These are phyloP conservation scores for Colletotrichum sp. DNA, from an alignment of 2,329 filamentous ascomycete genomes.

Conservation along the genomic window DNA sequence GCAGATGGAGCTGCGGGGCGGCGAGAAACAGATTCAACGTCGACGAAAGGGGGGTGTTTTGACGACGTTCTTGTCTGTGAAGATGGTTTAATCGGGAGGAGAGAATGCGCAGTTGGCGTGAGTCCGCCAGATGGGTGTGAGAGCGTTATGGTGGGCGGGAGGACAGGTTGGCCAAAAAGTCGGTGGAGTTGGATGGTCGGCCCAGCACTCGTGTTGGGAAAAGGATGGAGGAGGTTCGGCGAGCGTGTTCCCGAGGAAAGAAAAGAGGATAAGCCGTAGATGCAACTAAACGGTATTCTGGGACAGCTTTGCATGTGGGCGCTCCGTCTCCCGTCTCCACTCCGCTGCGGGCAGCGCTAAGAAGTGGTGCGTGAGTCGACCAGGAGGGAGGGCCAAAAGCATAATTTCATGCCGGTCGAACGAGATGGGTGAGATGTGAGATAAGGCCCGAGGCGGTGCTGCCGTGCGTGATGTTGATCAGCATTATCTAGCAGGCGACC, in stretches of 20 bases:
- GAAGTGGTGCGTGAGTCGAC: conserved; percentile 12
- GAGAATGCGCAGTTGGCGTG: not conserved
- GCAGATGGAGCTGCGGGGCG: conserved; percentile 21
- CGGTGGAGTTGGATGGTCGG: conserved; percentile 19
- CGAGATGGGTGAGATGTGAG: conserved; percentile 3
- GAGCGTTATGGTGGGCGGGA: not conserved
- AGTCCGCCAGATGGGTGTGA: not conserved
- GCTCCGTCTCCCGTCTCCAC: not conserved
- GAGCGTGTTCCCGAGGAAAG: conserved; percentile 3
- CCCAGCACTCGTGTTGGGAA: conserved; percentile 17
- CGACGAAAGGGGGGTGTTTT: conserved; percentile 9
- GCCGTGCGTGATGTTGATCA: not conserved
- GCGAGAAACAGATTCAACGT: conserved; percentile 16
- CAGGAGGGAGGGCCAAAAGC: not conserved
- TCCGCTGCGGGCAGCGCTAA: conserved; percentile 4
- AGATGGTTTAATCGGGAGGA: not conserved
- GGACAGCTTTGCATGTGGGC: conserved; percentile 3
- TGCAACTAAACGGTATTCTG: conserved; percentile 9
- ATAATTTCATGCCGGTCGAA: conserved; percentile 7
- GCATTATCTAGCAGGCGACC: conserved; percentile 6
- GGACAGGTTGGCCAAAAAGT: conserved; percentile 9
- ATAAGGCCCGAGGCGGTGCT: not conserved
- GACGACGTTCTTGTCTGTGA: not conserved
- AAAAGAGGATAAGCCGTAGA: conserved; percentile 8
- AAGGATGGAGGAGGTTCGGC: conserved; percentile 9